A percentile compares a stretch with the other conserved stretches of the same genome.
Conservation (phyloP, 1,284 basidiomycete species). For the Cutaneotrichosporon sp. region DNA sequence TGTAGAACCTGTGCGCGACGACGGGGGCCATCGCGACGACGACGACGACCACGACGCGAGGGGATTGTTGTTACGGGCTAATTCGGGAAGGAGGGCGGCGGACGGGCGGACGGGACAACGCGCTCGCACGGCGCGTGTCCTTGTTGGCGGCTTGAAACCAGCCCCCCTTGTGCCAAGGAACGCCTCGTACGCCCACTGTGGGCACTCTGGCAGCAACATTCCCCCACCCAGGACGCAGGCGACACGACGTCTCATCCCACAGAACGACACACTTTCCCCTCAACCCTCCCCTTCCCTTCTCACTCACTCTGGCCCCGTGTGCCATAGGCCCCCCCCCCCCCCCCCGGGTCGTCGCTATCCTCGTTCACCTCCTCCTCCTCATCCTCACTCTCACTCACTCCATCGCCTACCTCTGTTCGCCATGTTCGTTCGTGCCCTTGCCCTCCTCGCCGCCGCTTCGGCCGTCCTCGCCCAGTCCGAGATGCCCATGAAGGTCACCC, state of each 20-base stretch:
- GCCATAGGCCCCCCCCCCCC: neutral
- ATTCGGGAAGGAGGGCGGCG: too few species aligned
- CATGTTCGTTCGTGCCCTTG: constrained; percentile 8
- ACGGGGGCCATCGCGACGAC: too few species aligned
- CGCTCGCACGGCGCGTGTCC: too few species aligned
- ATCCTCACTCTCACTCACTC: neutral
- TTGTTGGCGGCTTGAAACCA: too few species aligned
- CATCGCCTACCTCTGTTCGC: neutral
- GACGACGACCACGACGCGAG: too few species aligned
- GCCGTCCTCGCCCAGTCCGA: neutral
- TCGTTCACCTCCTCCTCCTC: neutral
- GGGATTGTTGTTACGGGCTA: too few species aligned
- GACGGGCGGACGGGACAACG: too few species aligned
- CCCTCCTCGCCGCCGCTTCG: constrained; percentile 6
- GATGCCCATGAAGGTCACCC: constrained; percentile 4
- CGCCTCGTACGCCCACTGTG: too few species aligned
- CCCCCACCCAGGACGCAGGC: neutral
- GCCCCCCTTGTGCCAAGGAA: too few species aligned
- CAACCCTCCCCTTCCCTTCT: neutral
- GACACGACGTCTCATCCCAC: neutral
- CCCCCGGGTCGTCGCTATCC: neutral
- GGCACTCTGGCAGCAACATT: neutral
- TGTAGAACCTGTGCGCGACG: too few species aligned
- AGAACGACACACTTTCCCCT: neutral
- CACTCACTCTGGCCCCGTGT: neutral